Conservation (phyloP, 352 stramenopile genomes). For the Pythium sukuiense region DNA sequence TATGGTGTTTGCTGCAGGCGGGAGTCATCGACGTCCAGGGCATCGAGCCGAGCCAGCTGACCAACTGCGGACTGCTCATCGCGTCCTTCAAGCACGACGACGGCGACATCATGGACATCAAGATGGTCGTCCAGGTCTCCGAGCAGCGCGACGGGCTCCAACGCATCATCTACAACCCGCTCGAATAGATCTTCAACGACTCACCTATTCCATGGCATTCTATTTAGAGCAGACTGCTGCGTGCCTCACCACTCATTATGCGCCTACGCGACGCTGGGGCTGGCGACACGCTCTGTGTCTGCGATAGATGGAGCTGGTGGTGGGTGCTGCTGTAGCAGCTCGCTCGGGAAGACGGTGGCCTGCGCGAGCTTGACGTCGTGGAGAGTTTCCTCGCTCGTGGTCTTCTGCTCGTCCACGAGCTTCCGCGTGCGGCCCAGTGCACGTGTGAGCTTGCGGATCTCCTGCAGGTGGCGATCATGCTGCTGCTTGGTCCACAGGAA, state of each 20-base stretch:
- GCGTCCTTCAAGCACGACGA: slow-evolving; percentile 74
- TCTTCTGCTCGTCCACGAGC: slow-evolving; percentile 58
- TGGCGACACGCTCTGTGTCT: slow-evolving; percentile 3
- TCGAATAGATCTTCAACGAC: slow-evolving; percentile 51
- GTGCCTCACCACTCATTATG: too few species aligned
- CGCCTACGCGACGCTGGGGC: background rate
- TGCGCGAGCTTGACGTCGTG: slow-evolving; percentile 42
- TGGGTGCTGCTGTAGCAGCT: background rate
- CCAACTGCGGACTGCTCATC: slow-evolving; percentile 87
- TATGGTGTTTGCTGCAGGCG: slow-evolving; percentile 32
- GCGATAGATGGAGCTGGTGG: background rate
- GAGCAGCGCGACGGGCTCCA: slow-evolving; percentile 69
- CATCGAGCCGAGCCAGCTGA: slow-evolving; percentile 82
- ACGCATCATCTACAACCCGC: slow-evolving; percentile 86
- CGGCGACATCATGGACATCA: slow-evolving; percentile 81
- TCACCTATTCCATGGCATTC: background rate
- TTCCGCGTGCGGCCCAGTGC: slow-evolving; percentile 60
- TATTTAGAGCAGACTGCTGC: slow-evolving; percentile 1
- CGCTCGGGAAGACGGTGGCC: slow-evolving; percentile 28
- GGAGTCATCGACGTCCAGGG: slow-evolving; percentile 64
- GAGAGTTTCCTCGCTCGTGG: slow-evolving; percentile 33
- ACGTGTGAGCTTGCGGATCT: slow-evolving; percentile 83
- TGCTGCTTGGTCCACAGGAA: slow-evolving; percentile 71
- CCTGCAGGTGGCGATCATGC: slow-evolving; percentile 70
- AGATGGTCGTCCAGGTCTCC: slow-evolving; percentile 89